A percentile compares a stretch with the other conserved stretches of the same genome.
These are phyloP conservation scores for Candida ortonii DNA, from an alignment of 805 yeast genomes.

Conservation along the genomic window DNA sequence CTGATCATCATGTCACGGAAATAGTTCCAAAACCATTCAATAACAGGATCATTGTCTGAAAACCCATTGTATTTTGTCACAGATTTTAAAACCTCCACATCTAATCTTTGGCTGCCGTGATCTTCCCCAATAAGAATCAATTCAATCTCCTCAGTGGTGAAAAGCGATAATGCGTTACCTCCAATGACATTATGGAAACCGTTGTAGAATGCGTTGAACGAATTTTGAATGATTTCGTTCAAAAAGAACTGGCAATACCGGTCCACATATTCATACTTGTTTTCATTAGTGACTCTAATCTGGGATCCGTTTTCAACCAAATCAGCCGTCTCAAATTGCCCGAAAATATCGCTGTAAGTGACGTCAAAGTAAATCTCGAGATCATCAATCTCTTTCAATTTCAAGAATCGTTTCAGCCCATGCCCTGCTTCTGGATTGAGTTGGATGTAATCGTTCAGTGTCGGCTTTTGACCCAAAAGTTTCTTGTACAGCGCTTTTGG, in stretches of 20 bases:
- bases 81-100: slow-evolving; percentile 61
- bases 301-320: slow-evolving; percentile 58
- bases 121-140: slow-evolving; percentile 76
- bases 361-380: slow-evolving; percentile 60
- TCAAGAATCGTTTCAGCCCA: slow-evolving; percentile 46
- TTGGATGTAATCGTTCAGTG: slow-evolving; percentile 62
- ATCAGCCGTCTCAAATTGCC: slow-evolving; percentile 42
- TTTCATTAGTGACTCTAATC: slow-evolving; percentile 53
- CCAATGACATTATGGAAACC: slow-evolving; percentile 81
- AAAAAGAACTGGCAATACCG: slow-evolving; percentile 61
- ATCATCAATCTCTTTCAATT: slow-evolving; percentile 44
- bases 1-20: slow-evolving; percentile 43
- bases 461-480: slow-evolving; percentile 52
- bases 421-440: slow-evolving; percentile 66
- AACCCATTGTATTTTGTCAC: slow-evolving; percentile 77
- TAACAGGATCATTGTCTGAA: slow-evolving; percentile 36
- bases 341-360: slow-evolving; percentile 50
- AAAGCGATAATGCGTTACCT: slow-evolving; percentile 75
- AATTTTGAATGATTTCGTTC: slow-evolving; percentile 48
- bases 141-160: slow-evolving; percentile 80
- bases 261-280: slow-evolving; percentile 59
- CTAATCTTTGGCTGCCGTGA: slow-evolving; percentile 45
- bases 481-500: slow-evolving; percentile 78
- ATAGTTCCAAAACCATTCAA: slow-evolving; percentile 88
- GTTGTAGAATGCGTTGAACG: slow-evolving; percentile 54